Percentiles rank a stretch among this genome's conserved stretches.
phyloP scores from a whole-genome alignment of 169 alveolate species.

The Plasmodium chabaudi region DNA sequence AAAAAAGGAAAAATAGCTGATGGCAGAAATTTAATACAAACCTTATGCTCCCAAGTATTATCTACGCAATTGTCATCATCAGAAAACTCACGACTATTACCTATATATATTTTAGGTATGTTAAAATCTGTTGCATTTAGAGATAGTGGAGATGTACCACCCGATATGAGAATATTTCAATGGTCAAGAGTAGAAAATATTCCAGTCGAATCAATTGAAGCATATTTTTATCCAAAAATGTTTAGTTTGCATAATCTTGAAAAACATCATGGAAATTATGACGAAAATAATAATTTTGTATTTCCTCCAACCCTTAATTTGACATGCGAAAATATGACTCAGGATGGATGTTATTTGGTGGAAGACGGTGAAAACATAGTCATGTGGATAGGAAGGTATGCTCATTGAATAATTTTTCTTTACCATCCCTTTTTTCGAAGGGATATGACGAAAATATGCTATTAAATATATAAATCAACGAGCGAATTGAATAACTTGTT shows the following conservation, averaged over 20 bases:
- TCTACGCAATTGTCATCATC: slow-evolving; percentile 77
- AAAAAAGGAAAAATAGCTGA: slow-evolving; percentile 87
- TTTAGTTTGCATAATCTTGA: slow-evolving; percentile 83
- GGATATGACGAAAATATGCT: not conserved
- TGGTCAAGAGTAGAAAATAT: slow-evolving; percentile 85
- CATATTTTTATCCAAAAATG: slow-evolving; percentile 89
- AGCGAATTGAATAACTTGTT: no score
- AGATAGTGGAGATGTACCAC: slow-evolving; percentile 85
- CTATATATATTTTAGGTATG: slow-evolving; percentile 87
- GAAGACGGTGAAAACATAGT: slow-evolving; percentile 92
- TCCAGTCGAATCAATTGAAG: slow-evolving; percentile 83
- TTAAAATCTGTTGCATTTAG: slow-evolving; percentile 87
- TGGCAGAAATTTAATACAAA: slow-evolving; percentile 87
- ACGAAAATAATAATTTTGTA: slow-evolving; percentile 53
- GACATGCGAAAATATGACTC: slow-evolving; percentile 87
- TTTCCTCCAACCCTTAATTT: slow-evolving; percentile 85
- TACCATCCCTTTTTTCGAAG: not conserved
- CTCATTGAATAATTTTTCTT: not conserved
- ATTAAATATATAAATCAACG: no score
- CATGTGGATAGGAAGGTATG: slow-evolving; percentile 91
- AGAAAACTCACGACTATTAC: slow-evolving; percentile 72
- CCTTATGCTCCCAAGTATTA: slow-evolving; percentile 83
- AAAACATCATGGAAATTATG: slow-evolving; percentile 71
- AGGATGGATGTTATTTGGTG: slow-evolving; percentile 90
- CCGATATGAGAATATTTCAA: slow-evolving; percentile 86